Evolutionary conservation across 257 asterid genomes (phyloP).

Genomic region (Linderniella brevidens): DNA sequence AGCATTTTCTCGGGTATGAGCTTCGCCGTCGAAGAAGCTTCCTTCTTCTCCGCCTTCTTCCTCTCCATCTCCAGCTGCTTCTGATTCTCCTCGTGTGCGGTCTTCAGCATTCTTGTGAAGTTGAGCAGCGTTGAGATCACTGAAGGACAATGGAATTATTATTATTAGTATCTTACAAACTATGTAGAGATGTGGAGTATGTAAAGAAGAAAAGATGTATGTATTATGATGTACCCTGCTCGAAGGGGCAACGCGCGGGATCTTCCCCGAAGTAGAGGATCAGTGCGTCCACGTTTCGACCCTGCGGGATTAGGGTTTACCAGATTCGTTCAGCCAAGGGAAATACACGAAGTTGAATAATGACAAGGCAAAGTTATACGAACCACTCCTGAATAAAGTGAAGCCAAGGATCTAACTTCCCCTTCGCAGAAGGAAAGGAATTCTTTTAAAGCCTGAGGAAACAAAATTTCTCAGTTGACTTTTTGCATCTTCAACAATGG

Average conservation of each 20-base stretch:
- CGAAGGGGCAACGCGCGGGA: slow-evolving; percentile 89
- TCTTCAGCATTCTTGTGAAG: slow-evolving; percentile 75
- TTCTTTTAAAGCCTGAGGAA: slow-evolving; percentile 59
- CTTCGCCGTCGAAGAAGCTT: too few relatives aligned
- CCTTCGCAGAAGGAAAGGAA: slow-evolving; percentile 64
- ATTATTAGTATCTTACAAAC: too few relatives aligned
- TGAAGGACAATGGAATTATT: slow-evolving; percentile 17
- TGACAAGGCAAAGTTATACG: slow-evolving; percentile 11
- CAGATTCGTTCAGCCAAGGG: slow-evolving; percentile 1
- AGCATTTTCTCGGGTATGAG: too few relatives aligned
- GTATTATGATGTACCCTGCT: slow-evolving; percentile 67
- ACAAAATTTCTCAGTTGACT: background rate
- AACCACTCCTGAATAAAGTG: slow-evolving; percentile 76
- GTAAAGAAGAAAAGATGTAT: background rate
- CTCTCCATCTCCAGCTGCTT: slow-evolving; percentile 90
- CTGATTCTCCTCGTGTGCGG: slow-evolving; percentile 83
- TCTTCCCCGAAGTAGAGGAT: slow-evolving; percentile 95
- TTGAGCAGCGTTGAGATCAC: slow-evolving; percentile 82
- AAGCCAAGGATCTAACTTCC: slow-evolving; percentile 56
- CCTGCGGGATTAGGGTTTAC: slow-evolving; percentile 32
- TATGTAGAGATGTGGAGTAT: too few relatives aligned
- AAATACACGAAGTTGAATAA: slow-evolving; percentile 2
- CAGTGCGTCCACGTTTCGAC: slow-evolving; percentile 91
- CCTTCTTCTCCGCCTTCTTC: slow-evolving; percentile 86
- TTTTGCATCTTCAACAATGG: too few relatives aligned